Evolutionary conservation across 1,284 basidiomycete genomes (phyloP).

Genomic region (Puccinia hordei): DNA sequence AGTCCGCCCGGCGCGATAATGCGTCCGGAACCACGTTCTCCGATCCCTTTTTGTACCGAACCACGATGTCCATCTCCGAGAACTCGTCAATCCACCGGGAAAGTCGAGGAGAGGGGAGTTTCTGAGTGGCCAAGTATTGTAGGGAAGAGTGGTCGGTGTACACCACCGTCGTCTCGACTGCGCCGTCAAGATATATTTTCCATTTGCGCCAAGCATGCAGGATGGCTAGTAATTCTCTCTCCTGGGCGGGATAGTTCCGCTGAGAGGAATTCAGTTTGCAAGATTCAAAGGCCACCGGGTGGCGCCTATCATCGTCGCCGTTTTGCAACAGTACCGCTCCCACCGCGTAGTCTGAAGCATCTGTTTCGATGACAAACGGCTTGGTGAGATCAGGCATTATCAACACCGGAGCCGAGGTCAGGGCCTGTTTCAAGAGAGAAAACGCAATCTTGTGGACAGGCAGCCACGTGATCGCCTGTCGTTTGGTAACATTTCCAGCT

Average conservation of each 20-base stretch:
- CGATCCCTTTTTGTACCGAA: no score
- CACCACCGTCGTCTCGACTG: not conserved
- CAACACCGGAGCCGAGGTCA: not conserved
- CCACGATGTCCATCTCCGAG: not conserved
- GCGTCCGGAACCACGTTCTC: not conserved
- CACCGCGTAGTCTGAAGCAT: conserved; percentile 6
- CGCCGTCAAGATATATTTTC: not conserved
- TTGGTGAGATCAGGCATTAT: not conserved
- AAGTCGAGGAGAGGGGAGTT: not conserved
- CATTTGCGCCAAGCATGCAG: conserved; percentile 15
- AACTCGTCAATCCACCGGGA: conserved; percentile 5
- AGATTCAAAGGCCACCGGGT: conserved; percentile 22
- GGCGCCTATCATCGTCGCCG: not conserved
- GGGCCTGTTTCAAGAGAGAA: not conserved
- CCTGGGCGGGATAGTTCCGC: not conserved
- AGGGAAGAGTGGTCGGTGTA: not conserved
- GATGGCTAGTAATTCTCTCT: conserved; percentile 7
- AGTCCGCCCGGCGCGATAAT: not conserved
- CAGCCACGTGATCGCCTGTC: not conserved
- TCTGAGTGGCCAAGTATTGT: not conserved
- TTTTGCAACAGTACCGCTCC: not conserved
- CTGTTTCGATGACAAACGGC: conserved; percentile 13
- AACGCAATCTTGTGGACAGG: not conserved
- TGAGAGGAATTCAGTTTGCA: conserved; percentile 17
- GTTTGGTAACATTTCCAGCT: conserved; percentile 1